Conservation (phyloP, 139 green algal species). For the Coelastrella sp. region DNA sequence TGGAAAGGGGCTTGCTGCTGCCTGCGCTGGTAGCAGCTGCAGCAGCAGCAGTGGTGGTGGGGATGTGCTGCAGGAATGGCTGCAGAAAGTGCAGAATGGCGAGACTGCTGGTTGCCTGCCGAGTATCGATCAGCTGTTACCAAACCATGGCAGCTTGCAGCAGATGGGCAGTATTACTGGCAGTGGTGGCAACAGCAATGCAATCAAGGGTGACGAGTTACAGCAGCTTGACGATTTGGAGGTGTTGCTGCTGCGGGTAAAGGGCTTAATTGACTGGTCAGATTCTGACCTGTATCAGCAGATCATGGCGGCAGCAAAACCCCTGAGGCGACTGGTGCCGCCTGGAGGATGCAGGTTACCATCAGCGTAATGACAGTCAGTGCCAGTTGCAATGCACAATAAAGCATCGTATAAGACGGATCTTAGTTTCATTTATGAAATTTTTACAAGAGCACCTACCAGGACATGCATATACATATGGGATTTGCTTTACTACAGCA, state of each 20-base stretch:
- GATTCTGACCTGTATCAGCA: slow-evolving; percentile 6
- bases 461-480: too few species aligned
- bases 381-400: too few species aligned
- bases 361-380: neutral
- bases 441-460: too few species aligned
- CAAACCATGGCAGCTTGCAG: slow-evolving; percentile 4
- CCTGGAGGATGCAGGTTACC: neutral
- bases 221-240: slow-evolving; percentile 4
- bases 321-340: slow-evolving; percentile 19
- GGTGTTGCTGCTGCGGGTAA: slow-evolving; percentile 36
- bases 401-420: too few species aligned
- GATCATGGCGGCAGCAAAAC: slow-evolving; percentile 35
- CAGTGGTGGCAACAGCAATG: slow-evolving; percentile 13
- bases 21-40: too few species aligned
- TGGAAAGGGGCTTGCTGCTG: neutral
- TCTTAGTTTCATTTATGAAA: too few species aligned
- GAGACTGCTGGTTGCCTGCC: neutral
- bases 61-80: slow-evolving; percentile 1
- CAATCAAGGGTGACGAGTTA: neutral
- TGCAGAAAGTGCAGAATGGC: slow-evolving; percentile 1
- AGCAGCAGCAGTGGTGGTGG: neutral
- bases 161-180: neutral
- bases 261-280: neutral
- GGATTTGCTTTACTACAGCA: too few species aligned
- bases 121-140: slow-evolving; percentile 28